A percentile compares a stretch with the other conserved stretches of the same genome.
Evolutionary conservation across 108 stramenopile species (phyloP).

Genomic region (Cyclotella kingstonii): DNA sequence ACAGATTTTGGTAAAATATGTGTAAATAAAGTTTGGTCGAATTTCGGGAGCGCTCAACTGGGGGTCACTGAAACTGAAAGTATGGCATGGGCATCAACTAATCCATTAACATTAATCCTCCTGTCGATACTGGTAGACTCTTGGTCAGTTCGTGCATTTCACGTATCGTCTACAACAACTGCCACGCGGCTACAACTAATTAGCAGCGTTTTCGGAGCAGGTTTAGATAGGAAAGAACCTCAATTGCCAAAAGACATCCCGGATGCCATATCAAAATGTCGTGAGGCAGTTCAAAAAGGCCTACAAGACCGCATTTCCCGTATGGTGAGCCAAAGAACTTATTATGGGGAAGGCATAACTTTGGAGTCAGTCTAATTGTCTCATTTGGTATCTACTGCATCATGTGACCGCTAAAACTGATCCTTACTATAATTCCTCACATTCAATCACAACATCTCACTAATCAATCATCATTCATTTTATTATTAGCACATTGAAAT

Average conservation of each 20-base stretch:
- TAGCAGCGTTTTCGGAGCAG: slow-evolving; percentile 34
- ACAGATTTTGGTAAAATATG: no score
- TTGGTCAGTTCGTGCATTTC: slow-evolving; percentile 16
- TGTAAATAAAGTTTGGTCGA: no score
- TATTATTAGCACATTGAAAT: slow-evolving; percentile 66
- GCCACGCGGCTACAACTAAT: slow-evolving; percentile 22
- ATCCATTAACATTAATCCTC: neutral
- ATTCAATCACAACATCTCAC: neutral
- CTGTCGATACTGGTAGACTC: neutral
- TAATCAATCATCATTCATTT: neutral
- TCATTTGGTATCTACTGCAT: no score
- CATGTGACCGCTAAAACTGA: neutral
- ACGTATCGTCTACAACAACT: neutral
- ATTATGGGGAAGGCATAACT: neutral
- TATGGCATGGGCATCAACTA: no score
- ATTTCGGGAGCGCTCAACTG: no score
- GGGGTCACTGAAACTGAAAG: no score
- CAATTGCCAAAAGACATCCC: slow-evolving; percentile 77
- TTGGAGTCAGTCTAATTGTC: no score
- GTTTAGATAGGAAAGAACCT: slow-evolving; percentile 19
- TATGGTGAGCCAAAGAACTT: slow-evolving; percentile 16
- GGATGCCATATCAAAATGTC: slow-evolving; percentile 77
- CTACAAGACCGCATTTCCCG: slow-evolving; percentile 57
- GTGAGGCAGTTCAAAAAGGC: slow-evolving; percentile 68
- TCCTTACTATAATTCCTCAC: neutral